phyloP scores from a whole-genome alignment of 2,329 filamentous ascomycete genomes.

The Exophiala lecanii-corni region DNA sequence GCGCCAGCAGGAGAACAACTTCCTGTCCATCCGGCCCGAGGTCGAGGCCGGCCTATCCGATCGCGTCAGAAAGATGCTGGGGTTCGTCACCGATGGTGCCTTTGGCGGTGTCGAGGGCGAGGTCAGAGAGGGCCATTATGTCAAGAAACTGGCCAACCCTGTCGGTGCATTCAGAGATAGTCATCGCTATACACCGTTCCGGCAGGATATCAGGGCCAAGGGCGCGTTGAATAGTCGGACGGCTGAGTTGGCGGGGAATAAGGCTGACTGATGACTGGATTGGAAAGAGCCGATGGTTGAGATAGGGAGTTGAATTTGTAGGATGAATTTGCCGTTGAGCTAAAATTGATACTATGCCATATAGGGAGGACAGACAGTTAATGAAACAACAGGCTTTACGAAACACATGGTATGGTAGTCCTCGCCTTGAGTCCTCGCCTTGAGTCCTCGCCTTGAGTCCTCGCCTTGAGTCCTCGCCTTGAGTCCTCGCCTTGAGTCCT shows the following conservation, averaged over 20 bases:
- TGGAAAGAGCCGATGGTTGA: no score
- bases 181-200: slow-evolving; percentile 10
- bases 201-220: slow-evolving; percentile 6
- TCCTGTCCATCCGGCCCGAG: slow-evolving; percentile 29
- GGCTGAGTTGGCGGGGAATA: slow-evolving; percentile 5
- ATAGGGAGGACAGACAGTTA: no score
- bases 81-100: slow-evolving; percentile 9
- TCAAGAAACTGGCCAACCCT: slow-evolving; percentile 11
- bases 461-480: no score
- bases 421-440: no score
- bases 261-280: no score
- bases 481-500: no score
- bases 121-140: slow-evolving; percentile 12
- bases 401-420: no score
- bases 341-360: no score
- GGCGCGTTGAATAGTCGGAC: neutral
- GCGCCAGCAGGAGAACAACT: slow-evolving; percentile 32
- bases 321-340: no score
- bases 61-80: slow-evolving; percentile 14
- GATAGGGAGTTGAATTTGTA: no score
- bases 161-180: slow-evolving; percentile 14
- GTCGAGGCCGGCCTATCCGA: slow-evolving; percentile 29
- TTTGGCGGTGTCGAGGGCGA: slow-evolving; percentile 16
- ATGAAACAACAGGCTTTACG: no score
- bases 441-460: no score